A percentile compares a stretch with the other conserved stretches of the same genome.
These are phyloP conservation scores for Zygosaccharomyces sapae DNA, from an alignment of 1,139 yeast genomes.

Conservation along the genomic window DNA sequence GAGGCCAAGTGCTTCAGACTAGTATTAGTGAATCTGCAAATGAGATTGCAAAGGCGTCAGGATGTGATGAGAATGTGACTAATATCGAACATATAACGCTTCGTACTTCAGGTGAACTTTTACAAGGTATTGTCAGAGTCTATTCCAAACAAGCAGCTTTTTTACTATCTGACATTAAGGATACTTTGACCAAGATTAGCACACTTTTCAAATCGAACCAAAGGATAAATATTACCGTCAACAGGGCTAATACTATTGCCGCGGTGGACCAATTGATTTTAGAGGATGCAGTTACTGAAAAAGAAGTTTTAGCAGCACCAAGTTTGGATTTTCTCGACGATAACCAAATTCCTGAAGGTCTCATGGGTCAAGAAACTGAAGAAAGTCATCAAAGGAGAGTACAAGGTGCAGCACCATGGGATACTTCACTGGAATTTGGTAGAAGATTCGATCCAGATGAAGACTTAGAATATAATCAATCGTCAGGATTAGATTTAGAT, in stretches of 20 bases:
- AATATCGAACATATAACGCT: constrained; percentile 57
- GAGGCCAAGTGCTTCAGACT: constrained; percentile 69
- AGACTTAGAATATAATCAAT: constrained; percentile 22
- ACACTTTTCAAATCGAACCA: constrained; percentile 58
- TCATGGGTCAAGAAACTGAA: constrained; percentile 24
- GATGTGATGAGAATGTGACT: constrained; percentile 14
- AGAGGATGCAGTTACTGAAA: constrained; percentile 74
- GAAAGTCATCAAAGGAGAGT: constrained; percentile 24
- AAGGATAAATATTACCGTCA: constrained; percentile 35
- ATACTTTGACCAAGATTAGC: constrained; percentile 68
- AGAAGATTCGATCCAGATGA: constrained; percentile 41
- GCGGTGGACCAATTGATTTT: constrained; percentile 56
- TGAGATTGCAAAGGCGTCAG: constrained; percentile 44
- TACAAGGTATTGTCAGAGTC: constrained; percentile 84
- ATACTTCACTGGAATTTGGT: constrained; percentile 35
- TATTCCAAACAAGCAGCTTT: constrained; percentile 84
- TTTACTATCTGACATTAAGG: constrained; percentile 78
- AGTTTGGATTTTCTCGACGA: constrained; percentile 47
- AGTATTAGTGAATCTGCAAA: constrained; percentile 66
- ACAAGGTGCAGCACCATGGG: constrained; percentile 35
- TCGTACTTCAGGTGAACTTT: constrained; percentile 80
- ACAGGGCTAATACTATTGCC: constrained; percentile 49
- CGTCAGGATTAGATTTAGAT: constrained; percentile 34
- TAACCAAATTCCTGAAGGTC: constrained; percentile 17
- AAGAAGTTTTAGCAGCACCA: constrained; percentile 65